Base-by-base conservation (phyloP, 352 stramenopile species). In the Albugo laibachii region DNA sequence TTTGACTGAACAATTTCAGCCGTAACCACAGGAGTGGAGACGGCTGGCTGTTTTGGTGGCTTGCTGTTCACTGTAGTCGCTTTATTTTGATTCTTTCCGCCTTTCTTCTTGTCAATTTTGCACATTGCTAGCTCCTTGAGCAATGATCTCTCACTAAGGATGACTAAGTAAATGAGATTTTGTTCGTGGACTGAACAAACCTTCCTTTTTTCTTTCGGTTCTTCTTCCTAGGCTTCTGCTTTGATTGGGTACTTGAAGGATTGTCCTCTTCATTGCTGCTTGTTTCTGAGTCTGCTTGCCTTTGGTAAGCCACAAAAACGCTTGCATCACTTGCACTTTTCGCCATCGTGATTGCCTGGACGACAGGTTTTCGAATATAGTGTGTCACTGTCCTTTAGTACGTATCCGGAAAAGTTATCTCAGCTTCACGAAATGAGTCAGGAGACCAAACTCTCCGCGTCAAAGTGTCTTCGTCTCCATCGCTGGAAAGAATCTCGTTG, bases 91-190 rank as follows among this genome's bases (percentile, higher is more conserved):
- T 20, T 45, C 45, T 66, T 66, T 50, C 49, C 67, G 53, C 83
- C 83, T 59, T 82, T 83, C 11, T 57, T 46, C 45, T 80, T 78
- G 34, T 65, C 65, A 13, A 59, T 57, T 5, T 69, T 64, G 48
- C 68, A 70, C 58, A 86, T 81, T 15, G 74, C 74, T 34, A 86
- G 55, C 45, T 79, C 71, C 52, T 86, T 86, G 5, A 86, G 63
- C 50, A 67, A 53, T 4, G 61, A 58, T n/a, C 62, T 67, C 44
- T 84, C 71, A 37, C 69, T 80, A 52, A n/a, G 16, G 27, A n/a
- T 41, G 13, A 47, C 15, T 35, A 13, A 39, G 52, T 12, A 35
- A 13, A 27, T 8, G 24, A 3, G 8, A 31, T 10, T 31, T 31
- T 8, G 3, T 31, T 3, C 24, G 24, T 8, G 24, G 8, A 31